Percentiles rank a stretch among this genome's conserved stretches.
These are phyloP conservation scores for Talaromyces islandicus DNA, from an alignment of 2,329 filamentous ascomycete species.

Conservation along the genomic window DNA sequence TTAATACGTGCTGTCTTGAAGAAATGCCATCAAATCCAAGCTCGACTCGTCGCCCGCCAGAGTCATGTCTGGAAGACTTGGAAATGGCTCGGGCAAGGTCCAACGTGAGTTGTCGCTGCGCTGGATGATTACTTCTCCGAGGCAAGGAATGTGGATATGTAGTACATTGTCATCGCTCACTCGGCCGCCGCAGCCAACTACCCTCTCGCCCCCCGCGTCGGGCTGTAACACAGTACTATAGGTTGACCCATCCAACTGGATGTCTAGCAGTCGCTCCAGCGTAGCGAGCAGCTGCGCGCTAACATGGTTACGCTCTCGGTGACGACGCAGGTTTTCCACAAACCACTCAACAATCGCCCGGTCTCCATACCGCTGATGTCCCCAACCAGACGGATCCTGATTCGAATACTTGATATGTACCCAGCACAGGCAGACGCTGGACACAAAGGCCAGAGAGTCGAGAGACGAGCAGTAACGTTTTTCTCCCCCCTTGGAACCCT, in stretches of 20 bases:
- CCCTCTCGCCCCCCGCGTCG: neutral
- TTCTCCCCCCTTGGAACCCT: neutral
- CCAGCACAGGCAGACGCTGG: neutral
- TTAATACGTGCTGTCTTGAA: neutral
- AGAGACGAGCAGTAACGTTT: neutral
- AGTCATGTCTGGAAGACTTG: neutral
- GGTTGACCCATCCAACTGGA: neutral
- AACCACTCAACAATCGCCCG: neutral
- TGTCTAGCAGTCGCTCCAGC: neutral
- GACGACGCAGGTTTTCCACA: neutral
- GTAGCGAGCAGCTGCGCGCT: neutral
- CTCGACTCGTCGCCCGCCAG: neutral
- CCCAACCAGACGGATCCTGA: neutral
- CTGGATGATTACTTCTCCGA: neutral
- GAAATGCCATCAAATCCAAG: neutral
- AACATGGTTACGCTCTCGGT: neutral
- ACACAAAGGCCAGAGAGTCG: neutral
- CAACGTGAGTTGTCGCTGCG: neutral
- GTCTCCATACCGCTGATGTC: neutral
- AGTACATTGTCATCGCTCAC: neutral
- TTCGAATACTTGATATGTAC: neutral
- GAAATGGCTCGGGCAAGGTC: neutral
- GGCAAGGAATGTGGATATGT: neutral
- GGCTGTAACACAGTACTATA: neutral
- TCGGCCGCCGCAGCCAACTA: neutral